phyloP scores from a whole-genome alignment of 2,329 filamentous ascomycete species.

The Penicillium hesseltinei region DNA sequence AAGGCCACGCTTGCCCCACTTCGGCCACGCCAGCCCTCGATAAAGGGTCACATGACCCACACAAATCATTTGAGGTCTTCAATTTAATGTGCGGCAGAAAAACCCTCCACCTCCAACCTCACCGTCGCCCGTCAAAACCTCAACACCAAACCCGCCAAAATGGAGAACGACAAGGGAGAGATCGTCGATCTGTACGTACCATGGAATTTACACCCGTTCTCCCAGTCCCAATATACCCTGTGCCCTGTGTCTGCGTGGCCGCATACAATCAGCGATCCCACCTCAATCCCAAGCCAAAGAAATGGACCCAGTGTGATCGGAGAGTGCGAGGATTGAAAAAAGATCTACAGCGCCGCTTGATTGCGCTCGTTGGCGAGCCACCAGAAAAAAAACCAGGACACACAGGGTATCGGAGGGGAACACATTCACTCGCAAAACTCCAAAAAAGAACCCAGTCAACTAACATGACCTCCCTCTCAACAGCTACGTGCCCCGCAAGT shows the following conservation, averaged over 20 bases:
- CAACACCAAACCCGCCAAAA: conserved; percentile 58
- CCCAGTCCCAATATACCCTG: conserved; percentile 12
- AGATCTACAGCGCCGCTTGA: neutral
- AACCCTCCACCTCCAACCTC: conserved; percentile 34
- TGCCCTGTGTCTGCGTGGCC: conserved; percentile 18
- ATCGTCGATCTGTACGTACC: conserved; percentile 92
- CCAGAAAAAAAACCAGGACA: conserved; percentile 7
- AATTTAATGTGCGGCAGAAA: conserved; percentile 32
- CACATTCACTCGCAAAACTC: conserved; percentile 3
- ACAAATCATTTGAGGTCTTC: conserved; percentile 35
- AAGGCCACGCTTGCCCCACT: conserved; percentile 14
- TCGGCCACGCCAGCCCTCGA: conserved; percentile 36
- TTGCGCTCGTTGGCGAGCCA: conserved; percentile 9
- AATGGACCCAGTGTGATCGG: neutral
- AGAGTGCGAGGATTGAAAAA: neutral
- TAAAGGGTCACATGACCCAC: conserved; percentile 45
- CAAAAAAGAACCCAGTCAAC: conserved; percentile 6
- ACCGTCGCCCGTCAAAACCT: conserved; percentile 40
- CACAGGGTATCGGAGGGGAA: conserved; percentile 4
- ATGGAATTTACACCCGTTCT: conserved; percentile 16
- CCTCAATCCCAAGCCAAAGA: conserved; percentile 6
- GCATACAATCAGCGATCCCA: conserved; percentile 4
- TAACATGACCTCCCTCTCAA: conserved; percentile 16
- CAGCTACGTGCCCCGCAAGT: conserved; percentile 98
- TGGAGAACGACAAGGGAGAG: conserved; percentile 99